A percentile compares a stretch with the other conserved stretches of the same genome.
phyloP scores from a whole-genome alignment of 257 asterid genomes.

The Solanum ossicruentum region DNA sequence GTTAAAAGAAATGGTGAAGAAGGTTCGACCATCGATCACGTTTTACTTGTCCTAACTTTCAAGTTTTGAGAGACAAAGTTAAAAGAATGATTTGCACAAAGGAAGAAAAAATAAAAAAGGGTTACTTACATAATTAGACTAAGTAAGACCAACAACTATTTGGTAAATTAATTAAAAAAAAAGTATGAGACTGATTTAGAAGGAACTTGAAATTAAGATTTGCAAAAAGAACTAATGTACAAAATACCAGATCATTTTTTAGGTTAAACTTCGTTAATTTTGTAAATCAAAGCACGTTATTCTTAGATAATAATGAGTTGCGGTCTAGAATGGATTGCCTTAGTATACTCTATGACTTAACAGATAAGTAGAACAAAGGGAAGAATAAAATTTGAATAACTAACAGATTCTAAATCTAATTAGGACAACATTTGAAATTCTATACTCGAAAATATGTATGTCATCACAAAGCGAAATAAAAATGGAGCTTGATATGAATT shows the following conservation, averaged over 20 bases:
- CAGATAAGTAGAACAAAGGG: neutral
- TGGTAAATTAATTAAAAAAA: neutral
- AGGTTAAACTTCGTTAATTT: too few relatives aligned
- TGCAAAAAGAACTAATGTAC: neutral
- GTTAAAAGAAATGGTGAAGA: neutral
- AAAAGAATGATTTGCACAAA: neutral
- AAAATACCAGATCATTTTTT: too few relatives aligned
- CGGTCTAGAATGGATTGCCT: neutral
- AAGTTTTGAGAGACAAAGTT: neutral
- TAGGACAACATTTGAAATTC: neutral
- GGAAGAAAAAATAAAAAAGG: neutral
- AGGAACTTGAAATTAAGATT: neutral
- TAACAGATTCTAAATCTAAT: neutral
- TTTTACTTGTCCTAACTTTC: neutral
- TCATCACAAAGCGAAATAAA: too few relatives aligned
- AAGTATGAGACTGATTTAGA: neutral
- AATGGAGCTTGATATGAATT: too few relatives aligned
- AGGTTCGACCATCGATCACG: neutral
- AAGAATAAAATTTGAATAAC: neutral
- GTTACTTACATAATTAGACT: neutral
- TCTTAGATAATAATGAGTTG: too few relatives aligned
- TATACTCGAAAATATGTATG: too few relatives aligned
- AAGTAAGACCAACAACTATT: neutral
- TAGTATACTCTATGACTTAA: neutral
- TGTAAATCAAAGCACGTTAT: neutral